Base-by-base conservation (phyloP, 768 basidiomycete species). In the Mycena crocata region DNA sequence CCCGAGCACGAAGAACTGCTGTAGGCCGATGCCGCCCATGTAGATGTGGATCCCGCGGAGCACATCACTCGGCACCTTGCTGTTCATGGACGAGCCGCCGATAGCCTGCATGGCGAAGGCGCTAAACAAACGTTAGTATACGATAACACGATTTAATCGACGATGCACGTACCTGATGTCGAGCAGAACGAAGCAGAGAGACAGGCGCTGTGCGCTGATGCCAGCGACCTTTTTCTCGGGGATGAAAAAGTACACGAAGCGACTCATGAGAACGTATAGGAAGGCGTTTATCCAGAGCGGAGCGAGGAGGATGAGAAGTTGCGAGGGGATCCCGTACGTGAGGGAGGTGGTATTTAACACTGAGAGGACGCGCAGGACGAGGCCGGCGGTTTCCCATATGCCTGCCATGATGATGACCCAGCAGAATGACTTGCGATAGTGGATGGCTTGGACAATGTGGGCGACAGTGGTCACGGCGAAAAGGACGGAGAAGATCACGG, bases 231-330 rank as follows among this genome's bases (percentile, higher is more conserved):
- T 65, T 30, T 72, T 67, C 13, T 72, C 70, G 1, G 74, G 74
- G 19, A 73, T 32, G 48, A 73, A 73, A 32, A 71, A 73, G 44
- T 67, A 64, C 6, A 73, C 62, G 28, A 75, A 34, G 46, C 74
- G 68, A n/a, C 63, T 65, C 57, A 75, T 64, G 32, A 73, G 32
- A 44, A 75, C 72, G 61, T 75, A 75, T 44, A 64, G 55, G 67
- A 75, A 75, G 0, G 72, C 72, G 58, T 73, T 75, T 52, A 73
- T 71, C 71, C 74, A 75, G n/a, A 75, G 39, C n/a, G 74, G 74
- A 3, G 72, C 28, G 17, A 75, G 72, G 12, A 75, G 66, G 31
- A 75, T 69, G 28, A 75, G 62, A 21, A 75, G 49, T 57, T 73
- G 71, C 19, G 68, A 70, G 1, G 69, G 64, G 2, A 45, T 59